Base-by-base conservation (phyloP, 148 eudicot species). In the Fagopyrum esculentum region DNA sequence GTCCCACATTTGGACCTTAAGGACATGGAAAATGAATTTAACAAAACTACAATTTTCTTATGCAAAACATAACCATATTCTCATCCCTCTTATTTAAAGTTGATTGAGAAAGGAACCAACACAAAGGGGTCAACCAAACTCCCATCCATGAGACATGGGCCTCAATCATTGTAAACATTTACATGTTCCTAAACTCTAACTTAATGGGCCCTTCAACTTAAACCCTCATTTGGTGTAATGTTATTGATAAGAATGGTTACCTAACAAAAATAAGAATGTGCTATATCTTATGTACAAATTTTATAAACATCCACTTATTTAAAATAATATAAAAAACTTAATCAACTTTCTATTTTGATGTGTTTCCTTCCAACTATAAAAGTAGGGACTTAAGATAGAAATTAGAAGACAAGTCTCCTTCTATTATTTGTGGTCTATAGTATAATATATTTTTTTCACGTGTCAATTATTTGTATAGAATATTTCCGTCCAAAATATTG, bases 141-240 rank as follows among this genome's bases (percentile, higher is more conserved):
- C 60, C 60, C 60, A 57, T n/a, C 10, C 29, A 22, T 16, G 19
- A 57, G 63, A 57, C 63, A 57, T 57, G 63, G 63, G 63, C 63
- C 63, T 57, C 35, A 57, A 57, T 57, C 63, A 57, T 16, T 57
- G 63, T 19, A 63, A 57, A 57, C 13, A 30, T 26, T 2, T 63
- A 63, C 44, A 63, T 63, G 69, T 63, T 63, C 69, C 69, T 29
- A 63, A 44, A 26, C 43, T 60, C 13, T 5, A 12, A 22, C 9
- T 22, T 26, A 40, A 30, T 63, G 63, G 63, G 63, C 63, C 63
- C 63, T 19, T 57, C 35, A 60, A 35, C 40, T 35, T 35, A 35
- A 35, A 30, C 11, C 40, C 66, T 26, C 12, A 22, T 35, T 60
- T 59, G 9, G 4, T n/a, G 5, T 55, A 50, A 52, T 52, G n/a